A percentile compares a stretch with the other conserved stretches of the same genome.
phyloP scores from a whole-genome alignment of 257 asterid species.

The Haberlea rhodopensis region DNA sequence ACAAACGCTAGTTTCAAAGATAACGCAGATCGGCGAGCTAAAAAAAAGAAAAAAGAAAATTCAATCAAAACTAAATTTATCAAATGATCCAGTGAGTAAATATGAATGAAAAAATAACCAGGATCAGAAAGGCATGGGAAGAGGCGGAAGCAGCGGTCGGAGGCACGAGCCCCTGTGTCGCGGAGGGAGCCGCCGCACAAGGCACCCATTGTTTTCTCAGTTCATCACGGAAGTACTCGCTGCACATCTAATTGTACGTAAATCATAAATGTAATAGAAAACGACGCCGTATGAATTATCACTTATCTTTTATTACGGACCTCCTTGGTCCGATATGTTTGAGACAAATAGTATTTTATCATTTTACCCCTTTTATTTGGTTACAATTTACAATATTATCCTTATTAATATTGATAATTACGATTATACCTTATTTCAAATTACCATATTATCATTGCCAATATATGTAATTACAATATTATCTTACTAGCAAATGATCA shows the following conservation, averaged over 20 bases:
- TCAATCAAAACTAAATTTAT: slow-evolving; percentile 1
- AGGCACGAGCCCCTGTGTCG: slow-evolving; percentile 52
- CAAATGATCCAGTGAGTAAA: slow-evolving; percentile 12
- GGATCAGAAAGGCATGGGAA: slow-evolving; percentile 91
- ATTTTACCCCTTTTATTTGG: too few relatives aligned
- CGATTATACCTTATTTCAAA: too few relatives aligned
- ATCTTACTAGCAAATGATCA: too few relatives aligned
- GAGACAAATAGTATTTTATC: too few relatives aligned
- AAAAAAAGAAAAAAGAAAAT: slow-evolving; percentile 15
- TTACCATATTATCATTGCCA: too few relatives aligned
- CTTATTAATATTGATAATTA: too few relatives aligned
- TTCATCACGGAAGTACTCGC: slow-evolving; percentile 26
- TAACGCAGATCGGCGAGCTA: slow-evolving; percentile 80
- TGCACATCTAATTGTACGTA: slow-evolving; percentile 32
- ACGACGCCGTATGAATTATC: slow-evolving; percentile 26
- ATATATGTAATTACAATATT: too few relatives aligned
- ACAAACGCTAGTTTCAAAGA: slow-evolving; percentile 71
- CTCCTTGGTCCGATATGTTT: too few relatives aligned
- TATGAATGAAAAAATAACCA: slow-evolving; percentile 38
- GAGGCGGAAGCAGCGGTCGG: slow-evolving; percentile 71
- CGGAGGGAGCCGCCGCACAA: slow-evolving; percentile 52
- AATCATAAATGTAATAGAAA: slow-evolving; percentile 20
- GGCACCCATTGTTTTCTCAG: slow-evolving; percentile 53
- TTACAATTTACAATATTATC: too few relatives aligned
- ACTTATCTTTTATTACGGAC: too few relatives aligned